Conservation (phyloP, 2,329 filamentous ascomycete species). For the Microdochium bolleyi region DNA sequence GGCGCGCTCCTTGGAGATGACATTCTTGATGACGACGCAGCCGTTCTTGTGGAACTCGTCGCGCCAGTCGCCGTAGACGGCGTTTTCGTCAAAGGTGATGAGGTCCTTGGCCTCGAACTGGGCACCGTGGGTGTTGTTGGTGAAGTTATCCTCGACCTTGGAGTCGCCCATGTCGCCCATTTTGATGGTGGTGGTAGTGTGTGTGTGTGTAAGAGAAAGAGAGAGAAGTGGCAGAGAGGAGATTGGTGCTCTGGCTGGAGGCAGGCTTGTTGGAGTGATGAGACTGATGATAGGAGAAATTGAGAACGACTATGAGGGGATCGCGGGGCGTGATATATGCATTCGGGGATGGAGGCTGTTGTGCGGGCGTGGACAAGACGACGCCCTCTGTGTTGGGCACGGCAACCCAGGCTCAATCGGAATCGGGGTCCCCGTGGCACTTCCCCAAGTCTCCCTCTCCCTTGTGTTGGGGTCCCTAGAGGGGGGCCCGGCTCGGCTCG, state of each 20-base stretch:
- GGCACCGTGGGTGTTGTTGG: slow-evolving; percentile 6
- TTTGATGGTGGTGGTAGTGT: slow-evolving; percentile 6
- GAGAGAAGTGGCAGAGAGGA: neutral
- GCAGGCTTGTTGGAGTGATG: too few relatives aligned
- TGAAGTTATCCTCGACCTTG: neutral
- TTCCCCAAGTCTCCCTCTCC: too few relatives aligned
- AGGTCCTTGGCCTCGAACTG: slow-evolving; percentile 15
- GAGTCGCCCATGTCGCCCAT: slow-evolving; percentile 4
- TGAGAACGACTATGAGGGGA: neutral
- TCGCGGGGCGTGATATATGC: too few relatives aligned
- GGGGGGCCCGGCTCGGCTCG: too few relatives aligned
- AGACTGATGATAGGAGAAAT: neutral
- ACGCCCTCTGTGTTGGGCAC: too few relatives aligned
- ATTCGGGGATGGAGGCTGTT: too few relatives aligned
- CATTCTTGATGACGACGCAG: slow-evolving; percentile 29
- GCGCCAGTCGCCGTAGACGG: slow-evolving; percentile 30
- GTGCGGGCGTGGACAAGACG: too few relatives aligned
- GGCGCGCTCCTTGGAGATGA: slow-evolving; percentile 25
- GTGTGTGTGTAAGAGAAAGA: neutral
- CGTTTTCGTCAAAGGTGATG: slow-evolving; percentile 10
- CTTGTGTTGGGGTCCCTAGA: too few relatives aligned
- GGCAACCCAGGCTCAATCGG: too few relatives aligned
- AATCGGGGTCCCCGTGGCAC: too few relatives aligned
- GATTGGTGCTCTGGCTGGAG: too few relatives aligned
- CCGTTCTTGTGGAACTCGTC: slow-evolving; percentile 33